These are phyloP conservation scores for Dothideomycetidae sp. DNA, from an alignment of 2,329 filamentous ascomycete species.

Conservation along the genomic window DNA sequence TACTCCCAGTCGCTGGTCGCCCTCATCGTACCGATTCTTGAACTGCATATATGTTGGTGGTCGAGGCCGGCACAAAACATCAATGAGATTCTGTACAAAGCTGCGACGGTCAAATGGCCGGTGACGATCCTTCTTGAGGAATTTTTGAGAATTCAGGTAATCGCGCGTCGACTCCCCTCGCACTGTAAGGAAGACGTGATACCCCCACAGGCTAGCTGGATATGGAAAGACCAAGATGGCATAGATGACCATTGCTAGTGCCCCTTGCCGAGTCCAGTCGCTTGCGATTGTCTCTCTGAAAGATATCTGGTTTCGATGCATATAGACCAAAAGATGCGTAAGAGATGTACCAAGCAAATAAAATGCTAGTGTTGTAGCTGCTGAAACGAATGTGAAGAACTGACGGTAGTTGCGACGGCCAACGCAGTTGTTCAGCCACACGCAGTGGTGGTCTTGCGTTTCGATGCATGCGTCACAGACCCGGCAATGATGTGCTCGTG, in stretches of 20 bases:
- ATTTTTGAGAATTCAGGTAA: conserved; percentile 93
- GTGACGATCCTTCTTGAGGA: conserved; percentile 80
- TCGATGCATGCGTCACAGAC: conserved; percentile 96
- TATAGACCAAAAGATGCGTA: conserved; percentile 67
- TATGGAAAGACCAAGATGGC: conserved; percentile 62
- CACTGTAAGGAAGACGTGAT: conserved; percentile 82
- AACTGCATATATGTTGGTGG: conserved; percentile 82
- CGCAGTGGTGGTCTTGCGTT: conserved; percentile 94
- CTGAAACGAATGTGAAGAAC: conserved; percentile 83
- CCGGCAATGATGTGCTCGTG: conserved; percentile 88
- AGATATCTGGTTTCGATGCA: conserved; percentile 46
- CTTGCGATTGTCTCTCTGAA: conserved; percentile 12
- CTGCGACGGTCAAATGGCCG: conserved; percentile 73
- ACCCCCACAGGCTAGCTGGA: conserved; percentile 67
- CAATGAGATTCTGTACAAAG: conserved; percentile 61
- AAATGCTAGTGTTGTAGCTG: conserved; percentile 59
- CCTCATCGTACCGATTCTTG: conserved; percentile 59
- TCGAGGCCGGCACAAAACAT: conserved; percentile 68
- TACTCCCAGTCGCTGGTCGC: conserved; percentile 69
- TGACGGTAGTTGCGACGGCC: conserved; percentile 95
- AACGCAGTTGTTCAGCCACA: conserved; percentile 98
- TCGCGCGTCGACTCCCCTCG: conserved; percentile 91
- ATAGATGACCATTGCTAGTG: conserved; percentile 78
- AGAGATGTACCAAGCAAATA: conserved; percentile 66
- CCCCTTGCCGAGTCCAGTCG: conserved; percentile 18